Percentiles rank a stretch among this genome's conserved stretches.
Conservation (phyloP, 495 filamentous ascomycete genomes). For the Trichoderma orchidacearum region DNA sequence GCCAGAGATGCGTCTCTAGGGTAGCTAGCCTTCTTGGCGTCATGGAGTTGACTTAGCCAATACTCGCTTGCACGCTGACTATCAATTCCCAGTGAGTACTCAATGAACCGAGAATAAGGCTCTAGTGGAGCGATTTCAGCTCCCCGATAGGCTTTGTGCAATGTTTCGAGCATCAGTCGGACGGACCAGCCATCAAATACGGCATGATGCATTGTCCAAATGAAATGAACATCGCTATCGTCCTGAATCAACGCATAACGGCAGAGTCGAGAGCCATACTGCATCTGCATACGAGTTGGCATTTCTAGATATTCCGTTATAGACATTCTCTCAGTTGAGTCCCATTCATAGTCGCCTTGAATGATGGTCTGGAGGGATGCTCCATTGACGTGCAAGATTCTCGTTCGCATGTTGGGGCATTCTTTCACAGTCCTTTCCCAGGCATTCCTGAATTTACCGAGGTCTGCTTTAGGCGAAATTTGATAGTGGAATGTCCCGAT, state of each 20-base stretch:
- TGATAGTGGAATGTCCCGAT: neutral
- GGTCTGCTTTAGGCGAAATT: neutral
- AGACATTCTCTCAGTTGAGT: neutral
- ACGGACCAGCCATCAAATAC: neutral
- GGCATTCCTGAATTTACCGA: neutral
- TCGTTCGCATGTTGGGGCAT: constrained; percentile 49
- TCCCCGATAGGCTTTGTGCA: neutral
- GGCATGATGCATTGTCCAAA: neutral
- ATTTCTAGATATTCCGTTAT: neutral
- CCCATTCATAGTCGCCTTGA: constrained; percentile 4
- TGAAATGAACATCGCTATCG: constrained; percentile 4
- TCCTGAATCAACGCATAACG: neutral
- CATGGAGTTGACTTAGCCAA: neutral
- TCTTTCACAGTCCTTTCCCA: neutral
- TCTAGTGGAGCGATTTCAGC: neutral
- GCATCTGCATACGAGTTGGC: neutral
- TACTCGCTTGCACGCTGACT: neutral
- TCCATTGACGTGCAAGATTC: constrained; percentile 5
- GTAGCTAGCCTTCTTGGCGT: neutral
- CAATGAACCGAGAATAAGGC: neutral
- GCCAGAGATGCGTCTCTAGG: neutral
- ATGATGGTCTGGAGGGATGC: constrained; percentile 9
- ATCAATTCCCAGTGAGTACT: neutral
- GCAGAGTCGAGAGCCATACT: neutral
- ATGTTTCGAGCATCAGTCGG: neutral